A percentile compares a stretch with the other conserved stretches of the same genome.
Evolutionary conservation across 495 filamentous ascomycete genomes (phyloP).

Genomic region (Aspergillus campestris): DNA sequence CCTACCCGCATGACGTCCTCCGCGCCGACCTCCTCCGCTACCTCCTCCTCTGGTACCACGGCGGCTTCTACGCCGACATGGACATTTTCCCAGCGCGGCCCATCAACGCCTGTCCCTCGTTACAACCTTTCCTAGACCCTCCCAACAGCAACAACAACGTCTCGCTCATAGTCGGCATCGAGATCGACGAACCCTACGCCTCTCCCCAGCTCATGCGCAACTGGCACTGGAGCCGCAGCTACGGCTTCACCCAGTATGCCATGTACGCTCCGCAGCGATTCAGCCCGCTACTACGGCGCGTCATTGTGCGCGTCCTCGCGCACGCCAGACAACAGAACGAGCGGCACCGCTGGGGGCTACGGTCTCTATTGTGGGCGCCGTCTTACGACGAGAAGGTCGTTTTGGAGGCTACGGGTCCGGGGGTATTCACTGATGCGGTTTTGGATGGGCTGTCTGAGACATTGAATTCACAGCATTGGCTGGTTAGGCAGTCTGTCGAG

Average conservation of each 20-base stretch:
- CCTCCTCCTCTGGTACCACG: conserved; percentile 37
- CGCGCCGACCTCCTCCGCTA: conserved; percentile 44
- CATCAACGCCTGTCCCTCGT: conserved; percentile 25
- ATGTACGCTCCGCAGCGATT: conserved; percentile 34
- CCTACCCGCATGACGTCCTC: conserved; percentile 30
- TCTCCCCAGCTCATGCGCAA: conserved; percentile 23
- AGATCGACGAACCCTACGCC: conserved; percentile 35
- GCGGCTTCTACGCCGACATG: conserved; percentile 45
- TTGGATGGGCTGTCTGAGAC: conserved; percentile 29
- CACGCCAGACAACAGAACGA: conserved; percentile 25
- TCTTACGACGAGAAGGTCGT: conserved; percentile 23
- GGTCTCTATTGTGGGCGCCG: conserved; percentile 7
- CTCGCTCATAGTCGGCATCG: conserved; percentile 31
- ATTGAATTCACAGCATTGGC: conserved; percentile 19
- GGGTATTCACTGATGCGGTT: conserved; percentile 35
- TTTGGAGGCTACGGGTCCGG: conserved; percentile 30
- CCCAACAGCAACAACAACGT: conserved; percentile 13
- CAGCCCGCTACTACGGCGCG: conserved; percentile 28
- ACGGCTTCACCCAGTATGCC: conserved; percentile 34
- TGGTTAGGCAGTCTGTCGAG: conserved; percentile 20
- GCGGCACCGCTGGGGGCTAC: not conserved
- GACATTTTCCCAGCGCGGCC: conserved; percentile 28
- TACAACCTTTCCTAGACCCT: conserved; percentile 14
- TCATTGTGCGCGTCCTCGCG: conserved; percentile 29
- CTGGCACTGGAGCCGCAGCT: conserved; percentile 34